Percentiles rank a stretch among this genome's conserved stretches.
Evolutionary conservation across 331 rosid species (phyloP).

Genomic region (Rhamnella rubrinervis): DNA sequence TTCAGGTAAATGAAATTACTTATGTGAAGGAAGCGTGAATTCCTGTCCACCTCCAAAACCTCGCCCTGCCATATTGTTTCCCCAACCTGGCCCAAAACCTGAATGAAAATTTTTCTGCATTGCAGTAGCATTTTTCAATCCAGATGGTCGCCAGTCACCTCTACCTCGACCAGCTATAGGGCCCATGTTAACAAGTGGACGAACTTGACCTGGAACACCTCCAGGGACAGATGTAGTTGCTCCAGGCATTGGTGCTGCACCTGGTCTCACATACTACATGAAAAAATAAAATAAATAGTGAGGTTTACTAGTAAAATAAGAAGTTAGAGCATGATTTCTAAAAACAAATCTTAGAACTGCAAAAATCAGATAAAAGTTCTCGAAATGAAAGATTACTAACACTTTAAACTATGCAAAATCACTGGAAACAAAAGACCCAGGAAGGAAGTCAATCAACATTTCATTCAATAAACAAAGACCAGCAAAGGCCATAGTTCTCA

Average conservation of each 20-base stretch:
- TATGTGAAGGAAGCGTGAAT: conserved; percentile 99
- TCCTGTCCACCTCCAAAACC: conserved; percentile 92
- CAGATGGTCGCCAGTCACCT: conserved; percentile 98
- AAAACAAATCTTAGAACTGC: conserved; percentile 8
- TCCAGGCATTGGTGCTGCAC: conserved; percentile 81
- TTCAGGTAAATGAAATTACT: conserved; percentile 47
- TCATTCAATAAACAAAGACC: background rate
- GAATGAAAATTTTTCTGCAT: conserved; percentile 83
- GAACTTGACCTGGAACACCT: conserved; percentile 82
- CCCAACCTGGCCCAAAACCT: conserved; percentile 85
- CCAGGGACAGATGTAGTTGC: conserved; percentile 61
- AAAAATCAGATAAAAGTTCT: background rate
- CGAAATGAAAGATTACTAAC: background rate
- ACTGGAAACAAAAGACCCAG: background rate
- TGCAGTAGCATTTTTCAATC: conserved; percentile 54
- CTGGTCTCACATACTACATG: conserved; percentile 94
- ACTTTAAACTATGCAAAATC: conserved; percentile 4
- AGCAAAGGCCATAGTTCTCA: background rate
- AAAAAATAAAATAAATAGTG: conserved; percentile 26
- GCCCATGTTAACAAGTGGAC: conserved; percentile 70
- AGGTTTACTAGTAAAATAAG: conserved; percentile 11
- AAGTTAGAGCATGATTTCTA: conserved; percentile 9
- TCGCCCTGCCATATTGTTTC: conserved; percentile 71
- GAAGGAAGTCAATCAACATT: conserved; percentile 5
- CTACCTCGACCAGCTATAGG: conserved; percentile 85